A percentile compares a stretch with the other conserved stretches of the same genome.
Evolutionary conservation across 176 grass and related monocot genomes (phyloP).

Genomic region (Carex myosuroides): DNA sequence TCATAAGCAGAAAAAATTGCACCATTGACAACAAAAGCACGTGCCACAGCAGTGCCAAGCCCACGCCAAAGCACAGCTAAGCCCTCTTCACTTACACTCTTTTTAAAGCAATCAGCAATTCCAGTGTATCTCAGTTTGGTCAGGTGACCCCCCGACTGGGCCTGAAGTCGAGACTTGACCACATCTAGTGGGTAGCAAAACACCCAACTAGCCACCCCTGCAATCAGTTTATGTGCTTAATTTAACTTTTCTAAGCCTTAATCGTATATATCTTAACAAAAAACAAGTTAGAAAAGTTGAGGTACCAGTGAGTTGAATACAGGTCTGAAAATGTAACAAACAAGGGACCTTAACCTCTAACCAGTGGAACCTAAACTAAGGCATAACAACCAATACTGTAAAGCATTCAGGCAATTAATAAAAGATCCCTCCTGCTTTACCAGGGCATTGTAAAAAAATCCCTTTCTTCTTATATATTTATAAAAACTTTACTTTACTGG

Average conservation of each 20-base stretch:
- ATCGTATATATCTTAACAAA: not conserved
- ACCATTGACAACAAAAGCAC: slow-evolving; percentile 87
- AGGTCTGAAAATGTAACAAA: not conserved
- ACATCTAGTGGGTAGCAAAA: slow-evolving; percentile 94
- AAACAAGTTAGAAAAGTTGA: not conserved
- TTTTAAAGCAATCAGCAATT: slow-evolving; percentile 73
- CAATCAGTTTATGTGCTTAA: slow-evolving; percentile 2
- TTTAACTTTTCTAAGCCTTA: not conserved
- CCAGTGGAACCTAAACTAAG: not conserved
- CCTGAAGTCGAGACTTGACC: slow-evolving; percentile 91
- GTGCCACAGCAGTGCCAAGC: slow-evolving; percentile 71
- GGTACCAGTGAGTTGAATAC: not conserved
- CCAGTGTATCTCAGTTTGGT: slow-evolving; percentile 48
- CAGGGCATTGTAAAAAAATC: not conserved
- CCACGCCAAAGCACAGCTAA: slow-evolving; percentile 78
- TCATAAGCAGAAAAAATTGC: slow-evolving; percentile 94
- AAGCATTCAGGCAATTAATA: not conserved
- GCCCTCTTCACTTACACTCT: slow-evolving; percentile 75
- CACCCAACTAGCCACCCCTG: slow-evolving; percentile 87
- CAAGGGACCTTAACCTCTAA: not conserved
- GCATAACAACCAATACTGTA: not conserved
- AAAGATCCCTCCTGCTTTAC: not conserved
- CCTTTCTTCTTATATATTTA: not conserved
- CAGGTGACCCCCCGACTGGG: slow-evolving; percentile 32
- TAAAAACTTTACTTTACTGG: not conserved